phyloP scores from a whole-genome alignment of 164 flowering plant species.

The Santalum album region DNA sequence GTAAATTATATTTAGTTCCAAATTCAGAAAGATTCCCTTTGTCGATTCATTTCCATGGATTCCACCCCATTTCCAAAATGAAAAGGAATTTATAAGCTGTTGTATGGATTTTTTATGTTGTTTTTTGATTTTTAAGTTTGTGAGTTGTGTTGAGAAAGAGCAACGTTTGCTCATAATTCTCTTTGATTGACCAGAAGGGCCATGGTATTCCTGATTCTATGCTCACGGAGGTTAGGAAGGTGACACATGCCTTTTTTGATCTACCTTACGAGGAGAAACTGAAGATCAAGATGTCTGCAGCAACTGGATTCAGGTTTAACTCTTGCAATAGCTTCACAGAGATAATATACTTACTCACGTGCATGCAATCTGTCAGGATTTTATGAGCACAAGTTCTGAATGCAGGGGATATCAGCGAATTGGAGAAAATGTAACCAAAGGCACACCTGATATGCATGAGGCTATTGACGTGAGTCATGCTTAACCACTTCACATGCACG shows the following conservation, averaged over 20 bases:
- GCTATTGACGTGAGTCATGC: constrained; percentile 79
- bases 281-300: constrained; percentile 71
- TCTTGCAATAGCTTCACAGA: not conserved
- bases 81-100: too few relatives aligned
- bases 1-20: too few relatives aligned
- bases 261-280: constrained; percentile 72
- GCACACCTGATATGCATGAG: constrained; percentile 87
- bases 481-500: too few relatives aligned
- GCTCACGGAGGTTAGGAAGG: constrained; percentile 46
- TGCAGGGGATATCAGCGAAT: constrained; percentile 88
- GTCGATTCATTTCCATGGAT: too few relatives aligned
- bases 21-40: too few relatives aligned
- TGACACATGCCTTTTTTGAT: constrained; percentile 48
- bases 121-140: too few relatives aligned
- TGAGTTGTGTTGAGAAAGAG: too few relatives aligned
- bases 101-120: too few relatives aligned
- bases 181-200: constrained; percentile 52
- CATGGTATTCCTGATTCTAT: constrained; percentile 88
- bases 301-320: constrained; percentile 68
- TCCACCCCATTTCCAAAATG: too few relatives aligned
- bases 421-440: constrained; percentile 85
- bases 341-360: too few relatives aligned
- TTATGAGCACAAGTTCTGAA: too few relatives aligned
- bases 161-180: not conserved
- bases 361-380: not conserved